Conservation (phyloP, 2,329 filamentous ascomycete species). For the Aspergillus sp. region DNA sequence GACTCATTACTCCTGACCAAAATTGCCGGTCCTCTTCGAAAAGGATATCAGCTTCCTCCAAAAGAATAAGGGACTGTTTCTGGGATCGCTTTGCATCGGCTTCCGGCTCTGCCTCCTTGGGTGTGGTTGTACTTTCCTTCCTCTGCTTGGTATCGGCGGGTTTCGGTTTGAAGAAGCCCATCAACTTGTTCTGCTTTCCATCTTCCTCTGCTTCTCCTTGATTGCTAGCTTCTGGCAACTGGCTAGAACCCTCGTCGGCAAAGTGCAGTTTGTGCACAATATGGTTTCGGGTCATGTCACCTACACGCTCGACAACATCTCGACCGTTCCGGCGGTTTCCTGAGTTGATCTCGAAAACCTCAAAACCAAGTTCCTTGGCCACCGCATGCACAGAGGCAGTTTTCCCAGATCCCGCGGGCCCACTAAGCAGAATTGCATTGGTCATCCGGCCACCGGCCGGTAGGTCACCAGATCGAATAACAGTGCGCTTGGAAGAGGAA, state of each 20-base stretch:
- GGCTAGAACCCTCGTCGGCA: constrained; percentile 18
- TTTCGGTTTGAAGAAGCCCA: constrained; percentile 67
- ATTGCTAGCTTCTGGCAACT: constrained; percentile 22
- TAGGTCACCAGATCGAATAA: constrained; percentile 36
- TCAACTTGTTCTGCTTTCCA: constrained; percentile 71
- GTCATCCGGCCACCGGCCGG: constrained; percentile 42
- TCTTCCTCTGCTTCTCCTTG: constrained; percentile 50
- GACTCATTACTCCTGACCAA: constrained; percentile 71
- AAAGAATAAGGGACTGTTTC: constrained; percentile 86
- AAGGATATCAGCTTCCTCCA: constrained; percentile 89
- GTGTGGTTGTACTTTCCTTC: constrained; percentile 13
- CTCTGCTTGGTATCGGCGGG: constrained; percentile 15
- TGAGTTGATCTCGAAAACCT: constrained; percentile 90
- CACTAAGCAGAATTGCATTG: constrained; percentile 83
- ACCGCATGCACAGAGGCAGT: constrained; percentile 87
- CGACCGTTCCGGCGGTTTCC: constrained; percentile 76
- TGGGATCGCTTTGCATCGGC: constrained; percentile 48
- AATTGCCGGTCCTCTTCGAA: constrained; percentile 96
- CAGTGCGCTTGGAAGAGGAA: constrained; percentile 27
- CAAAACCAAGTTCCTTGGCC: constrained; percentile 84
- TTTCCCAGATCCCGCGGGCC: constrained; percentile 85
- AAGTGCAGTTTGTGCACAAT: constrained; percentile 57
- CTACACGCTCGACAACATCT: constrained; percentile 84
- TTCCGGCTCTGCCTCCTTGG: constrained; percentile 16
- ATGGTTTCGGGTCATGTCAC: constrained; percentile 95